Evolutionary conservation across 75 land plant genomes (phyloP).

Genomic region (Pinus taeda): DNA sequence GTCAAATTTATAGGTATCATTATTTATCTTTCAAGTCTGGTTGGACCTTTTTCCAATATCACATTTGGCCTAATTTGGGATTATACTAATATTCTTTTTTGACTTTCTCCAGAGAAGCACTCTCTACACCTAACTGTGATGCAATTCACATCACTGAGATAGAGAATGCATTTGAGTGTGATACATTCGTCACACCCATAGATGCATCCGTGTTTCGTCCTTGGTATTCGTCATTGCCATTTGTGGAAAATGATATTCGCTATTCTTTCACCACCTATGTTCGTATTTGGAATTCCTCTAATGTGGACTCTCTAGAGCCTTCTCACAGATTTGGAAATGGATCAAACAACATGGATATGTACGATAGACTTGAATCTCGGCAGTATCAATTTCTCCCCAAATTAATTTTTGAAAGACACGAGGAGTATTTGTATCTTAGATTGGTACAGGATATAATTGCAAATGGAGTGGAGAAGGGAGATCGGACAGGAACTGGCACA

Average conservation of each 20-base stretch:
- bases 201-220: constrained; percentile 61
- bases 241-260: constrained; percentile 66
- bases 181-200: constrained; percentile 82
- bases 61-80: not conserved
- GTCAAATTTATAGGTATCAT: constrained; percentile 68
- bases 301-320: not conserved
- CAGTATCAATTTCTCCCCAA: constrained; percentile 61
- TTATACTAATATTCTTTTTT: not conserved
- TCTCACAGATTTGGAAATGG: constrained; percentile 11
- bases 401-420: constrained; percentile 71
- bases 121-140: constrained; percentile 74
- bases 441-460: constrained; percentile 77
- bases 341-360: constrained; percentile 5
- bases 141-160: constrained; percentile 92
- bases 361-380: constrained; percentile 23
- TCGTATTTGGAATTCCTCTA: constrained; percentile 33
- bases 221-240: constrained; percentile 83
- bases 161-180: constrained; percentile 70
- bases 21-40: not conserved
- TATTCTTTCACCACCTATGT: constrained; percentile 80
- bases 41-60: not conserved
- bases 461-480: constrained; percentile 69
- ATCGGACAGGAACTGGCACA: constrained; percentile 97
- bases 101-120: constrained; percentile 65
- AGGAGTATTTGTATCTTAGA: constrained; percentile 80